Percentiles rank a stretch among this genome's conserved stretches.
phyloP scores from a whole-genome alignment of 2,329 filamentous ascomycete genomes.

The Diplodia intermedia region DNA sequence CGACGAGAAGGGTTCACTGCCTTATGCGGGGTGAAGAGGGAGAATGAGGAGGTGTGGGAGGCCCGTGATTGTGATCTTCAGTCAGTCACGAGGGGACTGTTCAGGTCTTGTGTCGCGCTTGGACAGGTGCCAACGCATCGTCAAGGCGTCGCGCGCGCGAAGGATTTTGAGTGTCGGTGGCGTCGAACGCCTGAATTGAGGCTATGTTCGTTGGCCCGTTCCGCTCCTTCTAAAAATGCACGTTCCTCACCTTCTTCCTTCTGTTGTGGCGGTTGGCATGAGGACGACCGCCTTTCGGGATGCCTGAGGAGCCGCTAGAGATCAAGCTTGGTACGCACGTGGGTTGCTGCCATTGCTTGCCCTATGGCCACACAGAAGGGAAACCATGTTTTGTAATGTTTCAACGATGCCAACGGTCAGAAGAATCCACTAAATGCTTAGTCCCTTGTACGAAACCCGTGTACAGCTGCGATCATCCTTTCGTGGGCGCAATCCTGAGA shows the following conservation, averaged over 20 bases:
- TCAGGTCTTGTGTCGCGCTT: background rate
- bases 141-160: background rate
- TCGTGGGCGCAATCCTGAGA: background rate
- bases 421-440: background rate
- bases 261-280: background rate
- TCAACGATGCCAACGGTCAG: background rate
- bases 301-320: background rate
- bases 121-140: conserved; percentile 1
- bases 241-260: conserved; percentile 4
- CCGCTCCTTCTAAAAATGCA: background rate
- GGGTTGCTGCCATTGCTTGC: background rate
- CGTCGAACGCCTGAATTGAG: conserved; percentile 2
- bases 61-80: conserved; percentile 4
- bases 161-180: conserved; percentile 2
- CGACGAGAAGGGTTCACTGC: background rate
- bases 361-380: background rate
- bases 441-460: background rate
- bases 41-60: background rate
- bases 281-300: background rate
- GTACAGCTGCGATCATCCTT: background rate
- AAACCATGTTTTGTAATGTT: background rate
- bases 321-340: background rate
- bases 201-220: background rate
- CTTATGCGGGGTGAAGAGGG: background rate
- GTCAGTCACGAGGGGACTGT: background rate